Base-by-base conservation (phyloP, 345 rosid species). In the Abelmoschus esculentus region DNA sequence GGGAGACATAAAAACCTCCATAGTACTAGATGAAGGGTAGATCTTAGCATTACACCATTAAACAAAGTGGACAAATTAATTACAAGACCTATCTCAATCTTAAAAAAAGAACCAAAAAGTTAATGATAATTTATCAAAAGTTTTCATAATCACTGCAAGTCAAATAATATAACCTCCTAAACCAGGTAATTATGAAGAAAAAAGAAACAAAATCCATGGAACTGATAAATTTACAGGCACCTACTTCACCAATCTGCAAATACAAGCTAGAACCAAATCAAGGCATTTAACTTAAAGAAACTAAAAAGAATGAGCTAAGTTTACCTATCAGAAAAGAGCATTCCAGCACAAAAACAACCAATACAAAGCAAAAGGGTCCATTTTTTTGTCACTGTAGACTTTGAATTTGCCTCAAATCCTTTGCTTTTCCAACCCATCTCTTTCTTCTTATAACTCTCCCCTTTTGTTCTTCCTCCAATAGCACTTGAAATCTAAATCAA, bases 291-390 rank as follows among this genome's bases (percentile, higher is more conserved):
- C 6, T 26, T 6, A 71, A 55, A 38, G 26, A 54, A 54, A 52
- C 29, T 9, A 70, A 59, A 67, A 42, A 31, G 8, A 3, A 53
- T 31, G 42, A 71, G n/a, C 50, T 19, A 53, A 73, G 76, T n/a
- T 72, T 71, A 88, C 93, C 90, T 80, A 76, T 82, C 88, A 60
- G 97, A 89, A 83, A 93, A 93, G 66, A 93, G 86, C 87, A 88
- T 82, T 70, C 98, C 98, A 6, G 88, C 91, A 76, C 95, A 91
- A 81, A 93, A 89, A 83, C 93, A 91, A 22, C 96, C 96, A 73
- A 91, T 81, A 73, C 96, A 93, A 78, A 93, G 83, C 73, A 91
- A 72, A 42, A 89, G 70, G 69, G 90, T 73, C 99, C 91, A 89
- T 84, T 86, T 95, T 86, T 73, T 88, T 4, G 98, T 85, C 55